These are phyloP conservation scores for Rhazya stricta DNA, from an alignment of 257 asterid species.

Conservation along the genomic window DNA sequence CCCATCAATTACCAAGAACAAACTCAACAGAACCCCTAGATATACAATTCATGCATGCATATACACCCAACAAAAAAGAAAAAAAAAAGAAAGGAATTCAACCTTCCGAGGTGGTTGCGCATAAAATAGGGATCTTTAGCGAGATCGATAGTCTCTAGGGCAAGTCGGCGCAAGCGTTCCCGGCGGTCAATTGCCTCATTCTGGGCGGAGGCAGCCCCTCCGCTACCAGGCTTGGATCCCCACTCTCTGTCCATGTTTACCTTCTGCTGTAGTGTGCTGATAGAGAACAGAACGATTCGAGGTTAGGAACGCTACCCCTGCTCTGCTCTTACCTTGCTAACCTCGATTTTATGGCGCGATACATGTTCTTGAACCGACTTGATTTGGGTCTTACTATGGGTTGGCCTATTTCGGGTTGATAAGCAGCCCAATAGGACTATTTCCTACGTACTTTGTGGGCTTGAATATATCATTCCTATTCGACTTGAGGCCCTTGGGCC, in stretches of 20 bases:
- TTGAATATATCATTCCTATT: no score
- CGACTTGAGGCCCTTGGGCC: background rate
- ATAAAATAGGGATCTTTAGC: slow-evolving; percentile 97
- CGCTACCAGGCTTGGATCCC: slow-evolving; percentile 99
- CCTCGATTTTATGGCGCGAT: background rate
- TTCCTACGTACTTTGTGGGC: no score
- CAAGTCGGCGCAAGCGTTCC: slow-evolving; percentile 85
- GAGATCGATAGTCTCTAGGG: slow-evolving; percentile 87
- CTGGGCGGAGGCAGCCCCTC: slow-evolving; percentile 97
- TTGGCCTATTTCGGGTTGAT: background rate
- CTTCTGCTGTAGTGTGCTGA: background rate
- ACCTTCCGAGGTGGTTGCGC: slow-evolving; percentile 98
- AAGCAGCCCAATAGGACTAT: background rate
- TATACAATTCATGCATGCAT: background rate
- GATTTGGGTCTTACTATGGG: background rate
- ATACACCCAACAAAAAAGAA: no score
- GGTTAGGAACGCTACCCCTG: no score
- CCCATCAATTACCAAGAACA: background rate
- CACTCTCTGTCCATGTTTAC: slow-evolving; percentile 80
- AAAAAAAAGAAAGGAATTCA: slow-evolving; percentile 14
- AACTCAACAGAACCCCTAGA: background rate
- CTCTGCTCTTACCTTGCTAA: no score
- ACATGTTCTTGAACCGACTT: background rate
- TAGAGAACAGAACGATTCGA: no score
- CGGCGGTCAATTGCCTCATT: slow-evolving; percentile 98